A percentile compares a stretch with the other conserved stretches of the same genome.
Conservation (phyloP, 2,329 filamentous ascomycete species). For the Alternaria tenuissima region DNA sequence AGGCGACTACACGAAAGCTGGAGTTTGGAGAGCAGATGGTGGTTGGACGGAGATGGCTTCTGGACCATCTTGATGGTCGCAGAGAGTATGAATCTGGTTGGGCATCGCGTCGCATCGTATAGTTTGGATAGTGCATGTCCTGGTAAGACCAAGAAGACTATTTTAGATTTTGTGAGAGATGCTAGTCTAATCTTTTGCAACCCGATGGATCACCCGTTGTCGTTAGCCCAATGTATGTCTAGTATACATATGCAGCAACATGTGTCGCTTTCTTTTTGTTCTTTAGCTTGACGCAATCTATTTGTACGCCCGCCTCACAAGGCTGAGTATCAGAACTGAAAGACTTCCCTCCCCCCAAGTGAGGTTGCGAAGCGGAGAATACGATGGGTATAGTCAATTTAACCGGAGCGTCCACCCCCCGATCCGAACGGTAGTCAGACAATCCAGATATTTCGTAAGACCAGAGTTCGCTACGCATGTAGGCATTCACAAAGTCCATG, state of each 20-base stretch:
- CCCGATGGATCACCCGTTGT: not conserved
- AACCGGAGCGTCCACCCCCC: not conserved
- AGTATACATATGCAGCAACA: not conserved
- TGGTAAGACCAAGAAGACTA: not conserved
- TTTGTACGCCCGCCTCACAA: not conserved
- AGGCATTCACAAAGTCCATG: not conserved
- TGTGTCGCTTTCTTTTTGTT: no score
- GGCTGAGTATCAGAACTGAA: not conserved
- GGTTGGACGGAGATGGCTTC: constrained; percentile 71
- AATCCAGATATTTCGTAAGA: not conserved
- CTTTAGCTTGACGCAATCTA: no score
- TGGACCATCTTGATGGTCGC: constrained; percentile 56
- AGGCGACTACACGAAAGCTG: constrained; percentile 79
- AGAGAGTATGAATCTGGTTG: not conserved
- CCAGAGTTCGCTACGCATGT: no score
- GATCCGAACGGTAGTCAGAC: not conserved
- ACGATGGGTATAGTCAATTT: not conserved
- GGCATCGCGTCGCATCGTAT: not conserved
- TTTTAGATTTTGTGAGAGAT: not conserved
- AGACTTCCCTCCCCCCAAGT: not conserved
- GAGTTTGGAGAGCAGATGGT: constrained; percentile 70
- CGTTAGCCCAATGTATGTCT: not conserved
- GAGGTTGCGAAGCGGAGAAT: not conserved
- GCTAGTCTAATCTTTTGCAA: not conserved
- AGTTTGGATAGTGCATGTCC: not conserved